Base-by-base conservation (phyloP, 1,284 basidiomycete genomes). In the Tylopilus orsonianus region DNA sequence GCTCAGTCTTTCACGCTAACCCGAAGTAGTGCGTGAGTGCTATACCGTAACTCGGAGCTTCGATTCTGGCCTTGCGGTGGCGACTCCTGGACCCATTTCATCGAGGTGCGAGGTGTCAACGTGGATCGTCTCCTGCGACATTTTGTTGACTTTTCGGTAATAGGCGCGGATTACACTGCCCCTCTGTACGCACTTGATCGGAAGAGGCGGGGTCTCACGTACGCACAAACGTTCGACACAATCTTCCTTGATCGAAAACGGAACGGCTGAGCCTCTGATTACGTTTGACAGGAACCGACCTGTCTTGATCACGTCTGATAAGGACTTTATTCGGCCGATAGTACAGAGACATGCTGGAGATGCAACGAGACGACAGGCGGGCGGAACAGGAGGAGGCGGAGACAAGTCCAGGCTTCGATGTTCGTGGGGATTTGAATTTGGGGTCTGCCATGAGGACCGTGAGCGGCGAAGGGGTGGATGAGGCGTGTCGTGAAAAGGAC, bases 361-460 rank as follows among this genome's bases (percentile, higher is more conserved):
- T 48, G 32, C 46, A 10, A 46, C 38, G 5, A 40, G 46, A 44
- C 29, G 39, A 47, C 43, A 43, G 13, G 10, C 40, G 16, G 36
- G n/a, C 20, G 24, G 36, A 41, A 30, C 20, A 34, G 10, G 22
- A 10, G 35, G 32, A 10, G 27, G 33, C 33, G 16, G 54, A 46
- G 13, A 56, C 44, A 20, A 32, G n/a, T 9, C 35, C 33, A 24
- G 46, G 9, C 26, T 36, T 56, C 41, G 46, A 48, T 29, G 13
- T 45, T 41, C 26, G 44, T 62, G 62, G 62, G 50, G 52, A 61
- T 64, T 50, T 49, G 32, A 46, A 42, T 44, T 48, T 52, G 48
- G 57, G 51, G 51, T 49, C 37, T 34, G 20, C 46, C 60, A 60
- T 52, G 60, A 57, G 60, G 60, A 37, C 52, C 59, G 44, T 53